Evolutionary conservation across 345 rosid genomes (phyloP).

Genomic region (Pistacia atlantica): DNA sequence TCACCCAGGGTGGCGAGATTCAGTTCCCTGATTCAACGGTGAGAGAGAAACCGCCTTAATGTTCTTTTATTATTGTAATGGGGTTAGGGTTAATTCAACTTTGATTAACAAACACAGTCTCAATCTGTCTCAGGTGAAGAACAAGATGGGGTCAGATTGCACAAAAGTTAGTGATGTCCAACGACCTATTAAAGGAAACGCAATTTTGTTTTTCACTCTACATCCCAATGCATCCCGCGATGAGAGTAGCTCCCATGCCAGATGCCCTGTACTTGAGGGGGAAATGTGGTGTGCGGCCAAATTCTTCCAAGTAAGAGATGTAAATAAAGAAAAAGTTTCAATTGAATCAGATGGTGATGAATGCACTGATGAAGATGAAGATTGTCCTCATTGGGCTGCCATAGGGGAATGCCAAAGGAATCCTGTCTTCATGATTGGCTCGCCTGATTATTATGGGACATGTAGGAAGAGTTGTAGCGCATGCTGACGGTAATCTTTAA

Average conservation of each 20-base stretch:
- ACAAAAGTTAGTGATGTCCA: conserved; percentile 39
- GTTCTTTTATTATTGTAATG: not conserved
- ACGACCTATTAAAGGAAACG: conserved; percentile 78
- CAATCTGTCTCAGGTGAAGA: conserved; percentile 39
- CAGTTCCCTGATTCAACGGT: conserved; percentile 77
- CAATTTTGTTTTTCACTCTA: conserved; percentile 70
- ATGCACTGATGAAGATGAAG: conserved; percentile 79
- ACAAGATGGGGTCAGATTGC: conserved; percentile 62
- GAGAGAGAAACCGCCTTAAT: conserved; percentile 22
- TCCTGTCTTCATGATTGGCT: conserved; percentile 86
- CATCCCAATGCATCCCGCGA: conserved; percentile 60
- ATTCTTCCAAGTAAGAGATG: conserved; percentile 47
- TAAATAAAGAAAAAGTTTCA: conserved; percentile 17
- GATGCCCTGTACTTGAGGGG: conserved; percentile 82
- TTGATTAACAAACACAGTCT: not conserved
- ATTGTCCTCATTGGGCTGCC: conserved; percentile 76
- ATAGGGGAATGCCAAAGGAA: conserved; percentile 81
- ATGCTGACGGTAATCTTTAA: conserved; percentile 34
- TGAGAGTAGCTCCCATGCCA: conserved; percentile 58
- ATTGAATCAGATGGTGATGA: conserved; percentile 33
- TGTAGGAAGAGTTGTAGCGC: conserved; percentile 88
- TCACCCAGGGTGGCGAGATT: conserved; percentile 68
- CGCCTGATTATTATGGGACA: conserved; percentile 87
- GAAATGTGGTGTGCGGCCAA: conserved; percentile 75
- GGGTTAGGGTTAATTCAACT: not conserved